phyloP scores from a whole-genome alignment of 768 basidiomycete species.

The Termitomyces eurrhizus region DNA sequence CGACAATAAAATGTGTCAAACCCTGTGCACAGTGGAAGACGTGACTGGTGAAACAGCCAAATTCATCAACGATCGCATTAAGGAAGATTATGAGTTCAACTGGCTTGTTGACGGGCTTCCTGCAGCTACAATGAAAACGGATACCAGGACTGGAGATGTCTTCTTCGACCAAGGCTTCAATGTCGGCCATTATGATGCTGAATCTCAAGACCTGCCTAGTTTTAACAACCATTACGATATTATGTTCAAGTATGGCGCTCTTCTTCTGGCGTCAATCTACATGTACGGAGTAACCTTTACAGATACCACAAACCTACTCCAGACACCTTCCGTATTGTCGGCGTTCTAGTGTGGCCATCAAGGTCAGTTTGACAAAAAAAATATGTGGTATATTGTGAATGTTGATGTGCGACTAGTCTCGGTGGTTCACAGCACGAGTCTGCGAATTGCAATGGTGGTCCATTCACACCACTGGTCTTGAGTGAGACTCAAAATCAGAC shows the following conservation, averaged over 20 bases:
- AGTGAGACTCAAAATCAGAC: constrained; percentile 56
- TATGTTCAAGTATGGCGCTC: constrained; percentile 52
- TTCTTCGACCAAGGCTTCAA: constrained; percentile 96
- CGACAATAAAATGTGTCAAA: constrained; percentile 70
- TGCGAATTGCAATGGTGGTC: constrained; percentile 48
- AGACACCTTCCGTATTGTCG: constrained; percentile 81
- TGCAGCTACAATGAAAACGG: constrained; percentile 88
- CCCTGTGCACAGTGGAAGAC: constrained; percentile 55
- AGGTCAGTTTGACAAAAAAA: constrained; percentile 26
- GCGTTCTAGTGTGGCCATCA: constrained; percentile 78
- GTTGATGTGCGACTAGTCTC: constrained; percentile 36
- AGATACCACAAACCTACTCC: constrained; percentile 80
- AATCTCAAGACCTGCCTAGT: constrained; percentile 54
- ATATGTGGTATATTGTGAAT: neutral
- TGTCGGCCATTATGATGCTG: constrained; percentile 71
- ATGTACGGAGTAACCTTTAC: neutral
- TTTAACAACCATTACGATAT: constrained; percentile 95
- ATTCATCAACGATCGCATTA: constrained; percentile 89
- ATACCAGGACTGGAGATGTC: constrained; percentile 71
- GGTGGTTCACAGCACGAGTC: constrained; percentile 53
- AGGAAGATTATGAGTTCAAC: constrained; percentile 90
- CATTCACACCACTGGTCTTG: constrained; percentile 47
- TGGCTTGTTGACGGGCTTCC: constrained; percentile 96
- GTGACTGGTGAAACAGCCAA: constrained; percentile 71
- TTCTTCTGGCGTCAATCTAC: neutral